phyloP scores from a whole-genome alignment of 257 asterid species.

The Knoxia roxburghii region DNA sequence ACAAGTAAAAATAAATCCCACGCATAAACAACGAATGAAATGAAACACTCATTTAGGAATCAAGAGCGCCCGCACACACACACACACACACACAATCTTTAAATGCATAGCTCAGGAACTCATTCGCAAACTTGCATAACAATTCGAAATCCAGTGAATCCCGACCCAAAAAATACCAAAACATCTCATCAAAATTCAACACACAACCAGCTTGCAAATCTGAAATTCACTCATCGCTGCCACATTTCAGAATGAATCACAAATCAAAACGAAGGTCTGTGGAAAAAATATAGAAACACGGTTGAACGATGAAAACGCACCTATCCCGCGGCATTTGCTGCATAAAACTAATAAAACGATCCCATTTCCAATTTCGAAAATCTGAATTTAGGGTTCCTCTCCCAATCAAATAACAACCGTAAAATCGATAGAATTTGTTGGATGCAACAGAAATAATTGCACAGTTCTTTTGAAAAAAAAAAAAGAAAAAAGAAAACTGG shows the following conservation, averaged over 20 bases:
- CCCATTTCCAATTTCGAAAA: neutral
- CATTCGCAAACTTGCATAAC: slow-evolving; percentile 1
- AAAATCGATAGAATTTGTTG: neutral
- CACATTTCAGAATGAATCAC: neutral
- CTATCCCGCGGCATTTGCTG: slow-evolving; percentile 9
- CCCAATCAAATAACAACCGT: neutral
- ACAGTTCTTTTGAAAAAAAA: no score
- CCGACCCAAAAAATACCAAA: slow-evolving; percentile 22
- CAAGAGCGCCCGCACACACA: neutral
- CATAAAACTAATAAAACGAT: neutral
- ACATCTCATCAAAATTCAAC: slow-evolving; percentile 16
- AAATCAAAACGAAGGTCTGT: neutral
- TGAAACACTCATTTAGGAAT: neutral
- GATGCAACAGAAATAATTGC: no score
- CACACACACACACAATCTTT: no score
- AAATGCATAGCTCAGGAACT: neutral
- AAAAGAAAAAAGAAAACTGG: no score
- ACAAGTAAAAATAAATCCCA: neutral
- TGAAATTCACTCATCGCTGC: neutral
- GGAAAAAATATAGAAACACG: neutral
- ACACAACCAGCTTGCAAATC: neutral
- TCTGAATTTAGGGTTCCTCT: slow-evolving; percentile 19
- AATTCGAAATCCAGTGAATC: slow-evolving; percentile 19
- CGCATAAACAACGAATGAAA: slow-evolving; percentile 4
- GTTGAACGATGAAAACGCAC: neutral